These are phyloP conservation scores for Zoysia matrella DNA, from an alignment of 202 grass and related monocot species.

Conservation along the genomic window DNA sequence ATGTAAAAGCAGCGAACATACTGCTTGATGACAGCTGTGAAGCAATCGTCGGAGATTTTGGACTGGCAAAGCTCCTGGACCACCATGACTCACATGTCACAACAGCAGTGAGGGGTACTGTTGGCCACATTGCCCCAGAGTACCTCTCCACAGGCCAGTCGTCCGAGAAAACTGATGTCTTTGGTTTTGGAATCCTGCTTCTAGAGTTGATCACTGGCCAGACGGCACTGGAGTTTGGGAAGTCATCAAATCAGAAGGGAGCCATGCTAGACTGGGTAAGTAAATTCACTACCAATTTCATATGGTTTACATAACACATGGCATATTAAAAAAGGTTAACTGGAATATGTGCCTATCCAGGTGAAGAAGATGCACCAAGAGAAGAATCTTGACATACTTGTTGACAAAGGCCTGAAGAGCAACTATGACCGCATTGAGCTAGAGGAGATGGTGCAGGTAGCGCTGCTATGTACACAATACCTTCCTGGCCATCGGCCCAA, in stretches of 20 bases:
- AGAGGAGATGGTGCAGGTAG: conserved; percentile 88
- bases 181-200: conserved; percentile 86
- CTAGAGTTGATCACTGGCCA: conserved; percentile 89
- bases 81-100: conserved; percentile 92
- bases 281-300: conserved; percentile 19
- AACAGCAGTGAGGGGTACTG: conserved; percentile 83
- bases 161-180: conserved; percentile 95
- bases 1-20: conserved; percentile 93
- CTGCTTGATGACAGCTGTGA: conserved; percentile 76
- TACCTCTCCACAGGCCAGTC: conserved; percentile 93
- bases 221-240: conserved; percentile 81
- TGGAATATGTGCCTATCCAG: conserved; percentile 45
- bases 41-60: conserved; percentile 88
- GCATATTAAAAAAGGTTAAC: conserved; percentile 11
- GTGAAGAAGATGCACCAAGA: conserved; percentile 93
- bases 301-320: conserved; percentile 1
- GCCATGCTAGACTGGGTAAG: conserved; percentile 95
- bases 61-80: conserved; percentile 88
- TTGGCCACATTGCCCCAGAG: conserved; percentile 91
- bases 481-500: conserved; percentile 74
- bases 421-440: conserved; percentile 81
- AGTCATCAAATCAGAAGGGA: conserved; percentile 93
- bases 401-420: conserved; percentile 68
- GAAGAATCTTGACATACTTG: conserved; percentile 78
- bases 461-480: conserved; percentile 85